Percentiles rank a stretch among this genome's conserved stretches.
Conservation (phyloP, 2,329 filamentous ascomycete species). For the Colletotrichum graminicola region DNA sequence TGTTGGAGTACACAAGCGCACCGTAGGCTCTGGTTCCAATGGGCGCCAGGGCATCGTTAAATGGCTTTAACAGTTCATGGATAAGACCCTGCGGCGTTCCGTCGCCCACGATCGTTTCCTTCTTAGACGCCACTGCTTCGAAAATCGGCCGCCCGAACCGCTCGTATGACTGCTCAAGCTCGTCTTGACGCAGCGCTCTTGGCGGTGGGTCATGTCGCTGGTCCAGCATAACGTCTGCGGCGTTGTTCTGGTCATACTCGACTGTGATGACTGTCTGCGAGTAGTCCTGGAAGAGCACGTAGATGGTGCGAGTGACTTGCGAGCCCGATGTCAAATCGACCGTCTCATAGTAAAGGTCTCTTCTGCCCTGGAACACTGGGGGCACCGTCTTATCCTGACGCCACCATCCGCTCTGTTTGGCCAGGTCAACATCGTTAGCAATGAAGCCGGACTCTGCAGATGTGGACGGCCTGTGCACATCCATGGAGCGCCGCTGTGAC, state of each 20-base stretch:
- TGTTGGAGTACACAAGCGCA: conserved; percentile 91
- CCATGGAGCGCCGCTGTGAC: conserved; percentile 73
- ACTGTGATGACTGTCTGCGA: conserved; percentile 91
- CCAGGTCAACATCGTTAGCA: conserved; percentile 87
- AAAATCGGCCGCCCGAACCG: conserved; percentile 84
- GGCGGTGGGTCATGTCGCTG: conserved; percentile 91
- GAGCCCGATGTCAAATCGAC: conserved; percentile 83
- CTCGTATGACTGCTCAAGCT: conserved; percentile 88
- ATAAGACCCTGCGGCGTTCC: conserved; percentile 84
- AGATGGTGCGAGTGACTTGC: conserved; percentile 82
- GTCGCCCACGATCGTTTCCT: conserved; percentile 85
- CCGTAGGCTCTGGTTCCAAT: conserved; percentile 93
- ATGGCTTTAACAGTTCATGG: conserved; percentile 80
- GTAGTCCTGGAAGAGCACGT: conserved; percentile 94
- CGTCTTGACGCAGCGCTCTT: conserved; percentile 85
- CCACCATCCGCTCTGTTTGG: conserved; percentile 85
- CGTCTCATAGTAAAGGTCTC: conserved; percentile 84
- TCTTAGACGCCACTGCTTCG: conserved; percentile 76
- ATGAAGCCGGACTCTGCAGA: conserved; percentile 86
- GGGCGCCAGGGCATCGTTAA: conserved; percentile 80
- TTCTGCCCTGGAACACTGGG: conserved; percentile 83
- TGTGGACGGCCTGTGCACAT: conserved; percentile 78
- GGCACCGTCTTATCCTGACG: conserved; percentile 82
- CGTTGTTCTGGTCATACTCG: conserved; percentile 81
- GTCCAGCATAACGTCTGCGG: conserved; percentile 79